Percentiles rank a stretch among this genome's conserved stretches.
Evolutionary conservation across 2,329 filamentous ascomycete genomes (phyloP).

Genomic region (Huntiella moniliformis): DNA sequence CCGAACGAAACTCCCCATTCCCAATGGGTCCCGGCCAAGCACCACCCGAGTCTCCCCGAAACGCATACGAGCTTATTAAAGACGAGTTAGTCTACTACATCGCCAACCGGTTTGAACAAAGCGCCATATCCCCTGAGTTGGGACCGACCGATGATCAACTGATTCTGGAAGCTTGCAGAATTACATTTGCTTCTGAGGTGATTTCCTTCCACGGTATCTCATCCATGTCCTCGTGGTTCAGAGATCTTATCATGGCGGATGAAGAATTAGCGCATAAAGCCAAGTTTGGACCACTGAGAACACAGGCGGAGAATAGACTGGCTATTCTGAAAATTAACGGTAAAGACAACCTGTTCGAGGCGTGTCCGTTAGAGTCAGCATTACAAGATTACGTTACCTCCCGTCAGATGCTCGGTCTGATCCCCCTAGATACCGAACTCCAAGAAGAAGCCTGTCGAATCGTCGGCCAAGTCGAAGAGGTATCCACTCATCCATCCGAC

Average conservation of each 20-base stretch:
- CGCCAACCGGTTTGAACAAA: conserved; percentile 24
- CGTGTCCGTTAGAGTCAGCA: conserved; percentile 35
- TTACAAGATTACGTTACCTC: conserved; percentile 34
- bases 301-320: conserved; percentile 27
- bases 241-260: conserved; percentile 36
- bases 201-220: conserved; percentile 23
- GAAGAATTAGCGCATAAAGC: conserved; percentile 25
- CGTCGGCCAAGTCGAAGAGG: conserved; percentile 35
- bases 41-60: conserved; percentile 28
- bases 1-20: conserved; percentile 37
- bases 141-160: conserved; percentile 33
- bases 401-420: conserved; percentile 35
- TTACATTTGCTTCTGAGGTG: conserved; percentile 36
- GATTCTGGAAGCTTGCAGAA: conserved; percentile 37
- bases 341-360: conserved; percentile 37
- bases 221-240: conserved; percentile 32
- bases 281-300: conserved; percentile 28
- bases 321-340: conserved; percentile 35
- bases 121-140: conserved; percentile 15
- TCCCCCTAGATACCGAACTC: conserved; percentile 39
- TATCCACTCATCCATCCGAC: conserved; percentile 29
- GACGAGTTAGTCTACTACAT: conserved; percentile 36
- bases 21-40: conserved; percentile 31
- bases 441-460: conserved; percentile 40
- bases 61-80: conserved; percentile 44